These are phyloP conservation scores for Thalassia testudinum DNA, from an alignment of 116 monocot species.

Conservation along the genomic window DNA sequence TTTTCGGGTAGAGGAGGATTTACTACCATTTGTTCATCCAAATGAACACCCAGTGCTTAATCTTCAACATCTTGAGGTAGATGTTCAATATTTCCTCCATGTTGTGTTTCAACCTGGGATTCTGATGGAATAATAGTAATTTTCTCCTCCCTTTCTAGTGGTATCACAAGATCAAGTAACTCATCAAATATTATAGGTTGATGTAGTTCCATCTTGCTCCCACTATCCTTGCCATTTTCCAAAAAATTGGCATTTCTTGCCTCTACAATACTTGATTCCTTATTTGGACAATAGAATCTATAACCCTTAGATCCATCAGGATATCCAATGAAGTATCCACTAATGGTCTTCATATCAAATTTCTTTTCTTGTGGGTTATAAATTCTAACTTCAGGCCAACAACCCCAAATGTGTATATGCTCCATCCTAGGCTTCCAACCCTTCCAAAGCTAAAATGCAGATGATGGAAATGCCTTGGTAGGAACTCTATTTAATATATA, in stretches of 20 bases:
- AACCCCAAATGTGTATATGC: constrained; percentile 10
- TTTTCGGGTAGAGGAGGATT: too few relatives aligned
- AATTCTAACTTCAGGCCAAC: constrained; percentile 7
- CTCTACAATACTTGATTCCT: constrained; percentile 2
- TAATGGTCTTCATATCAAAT: background rate
- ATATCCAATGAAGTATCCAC: constrained; percentile 11
- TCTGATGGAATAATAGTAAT: too few relatives aligned
- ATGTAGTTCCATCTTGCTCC: background rate
- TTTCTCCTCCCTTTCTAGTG: too few relatives aligned
- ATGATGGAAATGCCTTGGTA: background rate
- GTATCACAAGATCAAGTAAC: too few relatives aligned
- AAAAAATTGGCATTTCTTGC: constrained; percentile 6
- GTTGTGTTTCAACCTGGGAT: too few relatives aligned
- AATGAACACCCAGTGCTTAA: too few relatives aligned
- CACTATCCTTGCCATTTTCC: constrained; percentile 6
- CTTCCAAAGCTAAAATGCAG: constrained; percentile 1
- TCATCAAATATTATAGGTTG: too few relatives aligned
- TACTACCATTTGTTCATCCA: too few relatives aligned
- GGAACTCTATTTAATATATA: constrained; percentile 13
- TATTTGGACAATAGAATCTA: constrained; percentile 7
- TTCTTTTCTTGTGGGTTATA: constrained; percentile 4
- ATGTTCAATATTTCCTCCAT: too few relatives aligned
- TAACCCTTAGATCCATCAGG: constrained; percentile 7
- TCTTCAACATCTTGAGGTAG: too few relatives aligned
- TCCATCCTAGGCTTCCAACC: constrained; percentile 1